Base-by-base conservation (phyloP, 2,329 filamentous ascomycete species). In the Fusarium sp. region DNA sequence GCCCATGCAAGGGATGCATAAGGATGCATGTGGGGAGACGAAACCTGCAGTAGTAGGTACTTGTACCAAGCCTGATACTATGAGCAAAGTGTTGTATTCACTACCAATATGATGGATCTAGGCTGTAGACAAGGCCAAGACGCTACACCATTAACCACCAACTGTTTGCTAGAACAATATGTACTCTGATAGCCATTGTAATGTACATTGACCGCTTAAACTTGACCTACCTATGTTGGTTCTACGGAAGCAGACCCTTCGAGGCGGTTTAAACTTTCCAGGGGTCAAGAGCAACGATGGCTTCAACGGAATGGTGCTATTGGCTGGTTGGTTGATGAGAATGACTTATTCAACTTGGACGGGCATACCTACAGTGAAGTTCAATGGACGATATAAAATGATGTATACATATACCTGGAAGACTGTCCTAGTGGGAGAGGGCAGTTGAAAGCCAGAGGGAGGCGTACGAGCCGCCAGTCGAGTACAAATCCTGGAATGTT, bases 251-350 rank as follows among this genome's bases (percentile, higher is more conserved):
- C 29, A 39, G 48, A 64, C 59, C 59, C 59, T 54, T 45, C 25
- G 40, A 19, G 19, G 19, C 19, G 19, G 19, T 22, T 4, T 26
- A 41, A 48, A 28, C 22, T 59, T 24, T 29, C 40, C 32, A 40
- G 41, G 59, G 60, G 39, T 45, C 11, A 12, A 38, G 25, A 26
- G 22, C 34, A 7, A 25, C 38, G 52, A 41, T 44, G 48, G 48
- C 36, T 58, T 49, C 12, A 39, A 39, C 43, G n/a, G 32, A 31
- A 46, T 38, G 61, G 13, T 25, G 35, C 26, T n/a, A 60, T 78
- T 77, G 0, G 85, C 83, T 32, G 24, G 6, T 19, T 22, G 0
- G 83, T 87, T 65, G 77, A 82, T 13, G 10, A 31, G 29, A 31
- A 12, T 31, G 19, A 70, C 72, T 15, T 86, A 87, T 74, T 19